Conservation (phyloP, 176 grass and related monocot genomes). For the Typha latifolia region DNA sequence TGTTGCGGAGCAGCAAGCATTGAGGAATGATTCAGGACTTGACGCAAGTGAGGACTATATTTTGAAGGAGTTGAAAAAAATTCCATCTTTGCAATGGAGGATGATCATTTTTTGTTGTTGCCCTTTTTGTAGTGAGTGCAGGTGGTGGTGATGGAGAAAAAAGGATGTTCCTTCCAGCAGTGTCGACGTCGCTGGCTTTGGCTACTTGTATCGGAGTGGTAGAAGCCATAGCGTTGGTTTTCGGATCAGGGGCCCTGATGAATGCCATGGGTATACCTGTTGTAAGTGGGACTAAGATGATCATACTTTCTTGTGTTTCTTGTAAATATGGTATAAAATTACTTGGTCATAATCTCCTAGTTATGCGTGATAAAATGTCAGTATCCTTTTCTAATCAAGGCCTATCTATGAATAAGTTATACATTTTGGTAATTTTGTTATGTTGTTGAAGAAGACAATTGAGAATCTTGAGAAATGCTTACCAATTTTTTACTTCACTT, state of each 20-base stretch:
- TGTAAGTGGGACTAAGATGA: constrained; percentile 42
- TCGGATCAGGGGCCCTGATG: constrained; percentile 57
- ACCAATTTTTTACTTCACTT: no score
- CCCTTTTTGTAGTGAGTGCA: constrained; percentile 26
- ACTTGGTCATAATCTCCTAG: background rate
- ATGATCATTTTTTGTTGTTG: constrained; percentile 19
- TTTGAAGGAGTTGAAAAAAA: background rate
- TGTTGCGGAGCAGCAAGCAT: constrained; percentile 83
- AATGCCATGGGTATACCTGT: constrained; percentile 67
- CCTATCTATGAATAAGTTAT: background rate
- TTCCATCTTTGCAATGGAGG: background rate
- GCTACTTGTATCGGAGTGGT: constrained; percentile 65
- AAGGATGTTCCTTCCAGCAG: constrained; percentile 69
- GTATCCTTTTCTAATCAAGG: background rate
- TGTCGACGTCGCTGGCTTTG: constrained; percentile 71
- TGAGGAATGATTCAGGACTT: constrained; percentile 5
- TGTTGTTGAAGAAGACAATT: no score
- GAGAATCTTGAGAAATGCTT: no score
- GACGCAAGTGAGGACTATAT: background rate
- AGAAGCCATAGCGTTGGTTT: constrained; percentile 40
- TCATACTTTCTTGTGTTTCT: background rate
- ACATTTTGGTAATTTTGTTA: no score
- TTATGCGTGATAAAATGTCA: background rate
- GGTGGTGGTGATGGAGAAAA: background rate
- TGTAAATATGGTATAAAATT: background rate